phyloP scores from a whole-genome alignment of 2,329 filamentous ascomycete species.

The Fusarium sp. region DNA sequence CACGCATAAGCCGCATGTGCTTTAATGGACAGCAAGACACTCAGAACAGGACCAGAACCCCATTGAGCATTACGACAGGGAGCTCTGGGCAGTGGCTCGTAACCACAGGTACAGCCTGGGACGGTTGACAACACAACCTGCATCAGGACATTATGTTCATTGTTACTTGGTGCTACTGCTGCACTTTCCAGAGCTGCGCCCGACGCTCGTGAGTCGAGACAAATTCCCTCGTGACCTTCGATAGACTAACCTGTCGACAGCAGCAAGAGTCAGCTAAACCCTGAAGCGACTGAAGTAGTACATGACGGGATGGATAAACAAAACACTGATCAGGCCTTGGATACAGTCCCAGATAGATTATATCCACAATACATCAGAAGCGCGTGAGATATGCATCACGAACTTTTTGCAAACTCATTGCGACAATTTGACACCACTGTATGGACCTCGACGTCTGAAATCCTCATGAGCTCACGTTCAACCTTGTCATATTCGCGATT shows the following conservation, averaged over 20 bases:
- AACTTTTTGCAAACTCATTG: not conserved
- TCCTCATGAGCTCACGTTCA: not conserved
- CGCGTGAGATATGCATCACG: not conserved
- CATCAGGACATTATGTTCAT: not conserved
- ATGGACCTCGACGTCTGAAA: not conserved
- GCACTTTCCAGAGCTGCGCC: not conserved
- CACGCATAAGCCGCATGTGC: not conserved
- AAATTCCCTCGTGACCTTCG: rapidly evolving
- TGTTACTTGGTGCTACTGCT: not conserved
- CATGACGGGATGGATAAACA: not conserved
- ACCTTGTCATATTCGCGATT: not conserved
- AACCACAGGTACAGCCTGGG: no score
- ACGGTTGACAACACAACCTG: not conserved
- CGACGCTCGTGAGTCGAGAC: not conserved
- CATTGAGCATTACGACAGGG: rapidly evolving
- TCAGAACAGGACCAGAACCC: rapidly evolving
- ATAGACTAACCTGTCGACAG: not conserved
- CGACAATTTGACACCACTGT: rapidly evolving
- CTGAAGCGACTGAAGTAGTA: not conserved
- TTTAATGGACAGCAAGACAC: no score
- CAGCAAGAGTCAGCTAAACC: not conserved
- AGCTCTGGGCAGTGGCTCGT: no score
- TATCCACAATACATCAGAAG: not conserved
- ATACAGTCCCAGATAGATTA: no score
- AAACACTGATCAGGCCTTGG: not conserved